phyloP scores from a whole-genome alignment of 768 basidiomycete species.

The Coprinellus micaceus region DNA sequence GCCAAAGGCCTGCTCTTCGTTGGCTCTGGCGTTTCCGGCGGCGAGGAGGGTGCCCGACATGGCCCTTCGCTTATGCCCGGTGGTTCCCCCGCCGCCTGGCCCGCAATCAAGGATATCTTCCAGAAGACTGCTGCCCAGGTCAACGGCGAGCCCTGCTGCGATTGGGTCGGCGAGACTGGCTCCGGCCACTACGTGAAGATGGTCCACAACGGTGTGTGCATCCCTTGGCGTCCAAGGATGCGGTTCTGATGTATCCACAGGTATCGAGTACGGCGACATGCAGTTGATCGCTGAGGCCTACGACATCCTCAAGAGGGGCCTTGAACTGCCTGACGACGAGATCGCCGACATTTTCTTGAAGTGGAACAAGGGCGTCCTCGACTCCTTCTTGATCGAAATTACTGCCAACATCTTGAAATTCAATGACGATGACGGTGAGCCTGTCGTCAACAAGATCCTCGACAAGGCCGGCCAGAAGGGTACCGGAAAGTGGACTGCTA shows the following conservation, averaged over 20 bases:
- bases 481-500: slow-evolving; percentile 99
- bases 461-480: slow-evolving; percentile 98
- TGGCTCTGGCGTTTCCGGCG: slow-evolving; percentile 97
- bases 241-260: slow-evolving; percentile 39
- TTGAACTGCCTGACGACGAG: slow-evolving; percentile 81
- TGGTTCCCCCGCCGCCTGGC: slow-evolving; percentile 92
- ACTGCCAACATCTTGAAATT: slow-evolving; percentile 95
- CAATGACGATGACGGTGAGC: slow-evolving; percentile 92
- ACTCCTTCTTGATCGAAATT: slow-evolving; percentile 99
- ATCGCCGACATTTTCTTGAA: slow-evolving; percentile 91
- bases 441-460: slow-evolving; percentile 90
- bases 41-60: slow-evolving; percentile 96
- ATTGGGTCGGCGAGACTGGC: slow-evolving; percentile 98
- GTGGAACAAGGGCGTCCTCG: slow-evolving; percentile 99
- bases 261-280: slow-evolving; percentile 99
- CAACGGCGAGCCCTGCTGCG: slow-evolving; percentile 94
- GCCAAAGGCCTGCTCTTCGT: slow-evolving; percentile 94
- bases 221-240: not conserved
- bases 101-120: slow-evolving; percentile 96
- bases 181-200: slow-evolving; percentile 99
- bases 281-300: slow-evolving; percentile 98
- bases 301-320: slow-evolving; percentile 96
- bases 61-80: slow-evolving; percentile 99
- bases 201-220: slow-evolving; percentile 85
- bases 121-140: slow-evolving; percentile 96